Evolutionary conservation across 768 basidiomycete genomes (phyloP).

Genomic region (Panaeolus cyanescens): DNA sequence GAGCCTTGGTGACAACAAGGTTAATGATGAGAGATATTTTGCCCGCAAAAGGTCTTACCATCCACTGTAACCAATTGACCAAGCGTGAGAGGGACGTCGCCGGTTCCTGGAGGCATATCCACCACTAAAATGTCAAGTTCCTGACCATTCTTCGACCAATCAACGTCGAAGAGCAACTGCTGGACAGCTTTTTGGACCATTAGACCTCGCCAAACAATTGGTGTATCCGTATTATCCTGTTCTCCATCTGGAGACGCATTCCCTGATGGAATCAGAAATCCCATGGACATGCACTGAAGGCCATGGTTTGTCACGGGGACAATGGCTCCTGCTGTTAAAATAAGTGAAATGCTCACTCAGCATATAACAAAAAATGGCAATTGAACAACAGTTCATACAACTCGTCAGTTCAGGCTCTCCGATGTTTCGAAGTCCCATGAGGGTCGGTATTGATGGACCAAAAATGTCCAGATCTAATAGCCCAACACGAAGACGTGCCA

Average conservation of each 20-base stretch:
- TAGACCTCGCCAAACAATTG: conserved; percentile 93
- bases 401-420: conserved; percentile 79
- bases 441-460: conserved; percentile 89
- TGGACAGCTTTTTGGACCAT: conserved; percentile 99
- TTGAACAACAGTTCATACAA: conserved; percentile 42
- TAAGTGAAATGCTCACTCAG: neutral
- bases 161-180: conserved; percentile 93
- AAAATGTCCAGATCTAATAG: conserved; percentile 95
- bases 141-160: conserved; percentile 63
- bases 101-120: conserved; percentile 97
- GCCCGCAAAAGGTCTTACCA: conserved; percentile 12
- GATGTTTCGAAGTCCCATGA: conserved; percentile 83
- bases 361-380: neutral
- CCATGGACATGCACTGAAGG: conserved; percentile 95
- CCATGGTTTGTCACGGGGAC: conserved; percentile 87
- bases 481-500: conserved; percentile 66
- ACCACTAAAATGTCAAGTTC: conserved; percentile 85
- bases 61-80: conserved; percentile 32
- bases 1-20: conserved; percentile 60
- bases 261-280: conserved; percentile 75
- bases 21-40: neutral
- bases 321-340: conserved; percentile 65
- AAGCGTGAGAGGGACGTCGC: conserved; percentile 91
- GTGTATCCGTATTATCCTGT: conserved; percentile 61
- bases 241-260: conserved; percentile 33